phyloP scores from a whole-genome alignment of 2,329 filamentous ascomycete genomes.

The Sphaerostilbella broomeana region DNA sequence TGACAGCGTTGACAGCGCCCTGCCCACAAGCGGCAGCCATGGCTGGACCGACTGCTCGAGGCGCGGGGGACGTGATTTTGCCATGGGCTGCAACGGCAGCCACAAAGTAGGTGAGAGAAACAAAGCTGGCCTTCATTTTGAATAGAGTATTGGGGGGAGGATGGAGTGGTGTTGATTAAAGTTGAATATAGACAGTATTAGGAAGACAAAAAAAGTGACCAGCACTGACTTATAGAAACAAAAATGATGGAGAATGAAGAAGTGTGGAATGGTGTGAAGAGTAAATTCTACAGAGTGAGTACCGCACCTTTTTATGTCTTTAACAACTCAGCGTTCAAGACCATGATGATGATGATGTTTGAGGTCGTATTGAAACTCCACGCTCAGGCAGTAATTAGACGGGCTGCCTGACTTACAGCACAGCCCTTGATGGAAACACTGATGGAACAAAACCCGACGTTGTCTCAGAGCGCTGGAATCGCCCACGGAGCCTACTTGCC shows the following conservation, averaged over 20 bases:
- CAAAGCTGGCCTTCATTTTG: background rate
- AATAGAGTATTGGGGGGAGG: background rate
- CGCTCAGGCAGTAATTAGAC: too few species aligned
- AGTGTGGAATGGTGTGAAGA: too few species aligned
- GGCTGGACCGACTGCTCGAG: constrained; percentile 36
- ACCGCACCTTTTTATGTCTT: background rate
- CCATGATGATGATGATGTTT: too few species aligned
- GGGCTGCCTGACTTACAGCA: too few species aligned
- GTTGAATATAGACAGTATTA: background rate
- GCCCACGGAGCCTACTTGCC: too few species aligned
- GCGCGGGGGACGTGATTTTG: constrained; percentile 34
- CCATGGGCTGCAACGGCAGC: constrained; percentile 35
- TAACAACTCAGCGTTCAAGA: too few species aligned
- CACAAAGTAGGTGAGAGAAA: constrained; percentile 1
- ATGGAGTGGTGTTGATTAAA: background rate
- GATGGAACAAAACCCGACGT: too few species aligned
- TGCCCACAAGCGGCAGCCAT: constrained; percentile 40
- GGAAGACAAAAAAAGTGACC: background rate
- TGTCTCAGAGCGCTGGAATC: too few species aligned
- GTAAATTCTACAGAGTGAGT: too few species aligned
- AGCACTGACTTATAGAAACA: background rate
- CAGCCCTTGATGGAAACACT: too few species aligned
- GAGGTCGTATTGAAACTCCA: too few species aligned
- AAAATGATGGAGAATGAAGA: too few species aligned
- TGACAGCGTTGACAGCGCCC: constrained; percentile 14